Evolutionary conservation across 2,329 filamentous ascomycete genomes (phyloP), one percentile per base, ranked within the genome.

Genomic region (Chrysosphaeria jannelii): DNA sequence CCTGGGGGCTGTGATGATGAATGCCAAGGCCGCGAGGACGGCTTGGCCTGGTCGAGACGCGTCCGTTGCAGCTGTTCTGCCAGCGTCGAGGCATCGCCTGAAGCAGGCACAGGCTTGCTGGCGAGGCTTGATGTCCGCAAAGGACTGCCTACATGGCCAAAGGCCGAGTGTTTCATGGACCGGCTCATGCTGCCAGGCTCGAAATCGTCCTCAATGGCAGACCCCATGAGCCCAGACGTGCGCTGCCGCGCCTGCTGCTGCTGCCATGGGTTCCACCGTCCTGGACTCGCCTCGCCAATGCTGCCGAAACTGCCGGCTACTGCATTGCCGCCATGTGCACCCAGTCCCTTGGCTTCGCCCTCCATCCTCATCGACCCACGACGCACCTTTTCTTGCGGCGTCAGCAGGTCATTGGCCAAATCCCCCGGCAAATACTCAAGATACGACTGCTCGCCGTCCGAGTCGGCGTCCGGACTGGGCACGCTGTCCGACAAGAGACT

Each of bases 361-460:
- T 32, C 38, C 24, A 46, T 51, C 23, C 53, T 50, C 29, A 56
- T 44, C 2, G 63, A 68, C 8, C 62, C 61, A 23, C 64, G 47
- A 8, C 64, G 50, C 8, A 61, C 64, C 39, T 68, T 67, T 36
- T 70, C 64, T 9, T 60, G 58, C 1, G 63, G 61, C 4, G 64
- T 70, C 32, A 70, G 42, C 9, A 70, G 47, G 29, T 69, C 63
- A 33, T 64, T 44, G 6, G 42, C 60, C 17, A 68, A 45, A 27
- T 62, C 57, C 29, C 59, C 70, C 0, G 81, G 85, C 7, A 93
- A 53, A 35, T 85, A 74, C 36, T 89, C 75, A 35, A 50, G 37
- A 34, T 85, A 81, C 14, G 68, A 59, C 36, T 88, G 85, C 26
- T 58, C 53, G 26, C 51, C 41, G 23, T 64, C 58, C 62, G 62